phyloP scores from a whole-genome alignment of 768 basidiomycete species.

The Tulasnella sp. region DNA sequence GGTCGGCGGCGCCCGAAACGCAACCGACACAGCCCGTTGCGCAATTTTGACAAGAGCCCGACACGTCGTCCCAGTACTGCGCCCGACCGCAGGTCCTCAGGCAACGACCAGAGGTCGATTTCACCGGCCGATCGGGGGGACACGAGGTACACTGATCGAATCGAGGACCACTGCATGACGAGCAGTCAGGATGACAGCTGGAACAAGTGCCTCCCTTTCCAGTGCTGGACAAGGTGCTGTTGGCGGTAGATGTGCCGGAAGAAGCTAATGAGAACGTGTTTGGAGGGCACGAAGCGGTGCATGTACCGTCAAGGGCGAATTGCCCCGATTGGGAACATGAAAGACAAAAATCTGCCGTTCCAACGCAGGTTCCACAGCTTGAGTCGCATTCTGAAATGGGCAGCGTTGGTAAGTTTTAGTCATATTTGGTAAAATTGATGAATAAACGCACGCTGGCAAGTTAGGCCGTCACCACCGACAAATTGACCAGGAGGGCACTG shows the following conservation, averaged over 20 bases:
- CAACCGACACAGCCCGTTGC: conserved; percentile 72
- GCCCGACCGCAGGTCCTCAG: conserved; percentile 60
- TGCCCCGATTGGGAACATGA: conserved; percentile 49
- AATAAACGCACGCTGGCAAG: conserved; percentile 50
- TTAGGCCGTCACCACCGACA: conserved; percentile 51
- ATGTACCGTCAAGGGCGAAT: conserved; percentile 60
- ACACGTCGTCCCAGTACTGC: conserved; percentile 58
- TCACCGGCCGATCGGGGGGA: conserved; percentile 47
- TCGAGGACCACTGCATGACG: conserved; percentile 62
- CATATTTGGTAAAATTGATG: not conserved
- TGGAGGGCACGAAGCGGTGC: conserved; percentile 61
- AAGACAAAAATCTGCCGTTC: conserved; percentile 56
- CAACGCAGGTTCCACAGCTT: conserved; percentile 59
- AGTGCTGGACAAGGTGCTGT: not conserved
- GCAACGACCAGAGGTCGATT: conserved; percentile 52
- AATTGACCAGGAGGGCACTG: conserved; percentile 66
- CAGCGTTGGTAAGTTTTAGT: conserved; percentile 13
- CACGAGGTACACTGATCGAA: conserved; percentile 74
- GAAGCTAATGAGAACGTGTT: conserved; percentile 40
- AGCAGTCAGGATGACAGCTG: conserved; percentile 77
- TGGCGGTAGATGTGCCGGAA: not conserved
- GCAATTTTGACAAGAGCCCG: conserved; percentile 49
- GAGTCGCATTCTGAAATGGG: conserved; percentile 47
- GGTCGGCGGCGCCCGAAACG: conserved; percentile 49
- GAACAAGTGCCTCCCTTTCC: conserved; percentile 49